Base-by-base conservation (phyloP, 441 rosid species). In the Pelargonium citronellum region DNA sequence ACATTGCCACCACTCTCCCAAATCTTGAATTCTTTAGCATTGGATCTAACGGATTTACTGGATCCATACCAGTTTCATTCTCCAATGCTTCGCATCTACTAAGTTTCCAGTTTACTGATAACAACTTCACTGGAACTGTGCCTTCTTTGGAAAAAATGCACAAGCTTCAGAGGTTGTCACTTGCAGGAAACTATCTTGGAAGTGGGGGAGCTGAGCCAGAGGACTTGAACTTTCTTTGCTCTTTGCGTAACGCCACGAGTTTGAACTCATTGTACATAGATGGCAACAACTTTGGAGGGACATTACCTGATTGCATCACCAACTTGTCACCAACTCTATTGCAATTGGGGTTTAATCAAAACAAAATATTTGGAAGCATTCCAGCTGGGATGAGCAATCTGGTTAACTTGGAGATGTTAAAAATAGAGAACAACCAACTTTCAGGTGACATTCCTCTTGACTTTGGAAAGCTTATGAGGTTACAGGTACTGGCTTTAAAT, bases 81-180 rank as follows among this genome's bases (percentile, higher is more conserved):
- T 72, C 73, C 8, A 81, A 79, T 67, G 71, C 75, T 7, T 66
- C 84, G 27, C 67, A 68, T 11, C 27, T 82, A 0, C 15, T 6
- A 10, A 0, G 0, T 0, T 20, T 79, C 15, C 44, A 51, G 39
- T 34, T 34, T 34, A 5, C 39, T 34, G 39, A 5, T 5, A 34
- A 34, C 39, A 34, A 34, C 39, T 34, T 34, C 34, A 51, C 44
- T 1, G 81, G 81, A 0, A 47, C 58, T 11, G 27, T 80, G 4
- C 67, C 67, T 0, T 27, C 60, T 22, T 9, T 58, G 34, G 64
- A 58, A 15, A 66, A 30, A 10, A 73, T 1, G 66, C 53, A 34
- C 39, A 34, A 34, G 39, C 39, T 34, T 34, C 39, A 34, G 39
- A 34, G 39, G 39, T 0, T 34, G 1, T 34, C 39, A 34, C 39